Evolutionary conservation across 2,329 filamentous ascomycete species (phyloP), one percentile per base, ranked within the genome.

Genomic region (Helotiales sp.): DNA sequence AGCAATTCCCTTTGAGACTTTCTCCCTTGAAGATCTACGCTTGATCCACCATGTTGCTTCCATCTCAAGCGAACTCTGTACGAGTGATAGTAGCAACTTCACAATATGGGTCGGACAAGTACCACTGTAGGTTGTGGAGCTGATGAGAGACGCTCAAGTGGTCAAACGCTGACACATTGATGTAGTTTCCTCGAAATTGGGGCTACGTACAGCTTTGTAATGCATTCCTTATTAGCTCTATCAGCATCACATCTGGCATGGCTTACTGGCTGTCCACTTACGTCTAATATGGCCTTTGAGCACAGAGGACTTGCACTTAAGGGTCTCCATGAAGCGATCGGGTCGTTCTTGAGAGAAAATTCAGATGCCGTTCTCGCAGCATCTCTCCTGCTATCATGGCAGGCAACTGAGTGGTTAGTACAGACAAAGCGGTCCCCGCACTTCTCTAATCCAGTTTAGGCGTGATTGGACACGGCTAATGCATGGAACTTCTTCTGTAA

Each of bases 231-330:
- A 73, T 86, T 98, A 63, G 93, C 93, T 6, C 92, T 98, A 75
- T 97, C 96, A n/a, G 95, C 96, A 63, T 95, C 93, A 76, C 94
- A 98, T 80, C 87, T 99, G 71, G 92, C 93, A 55, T 97, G 92
- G 86, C 86, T 96, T 74, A 96, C 93, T 61, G 89, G 92, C 75
- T 97, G 93, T 75, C 88, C 89, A 45, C 88, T 95, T 72, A 95
- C 94, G 30, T 90, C 92, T 71, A 93, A 93, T 80, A 88, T 98
- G 80, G 92, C 93, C 22, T 95, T 94, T 76, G 91, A 96, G 78
- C 93, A 98, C 79, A 91, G 92, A 64, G 93, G 92, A 28, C 86
- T 92, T 71, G 95, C 96, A 11, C 84, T 97, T 67, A 93, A 92
- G 74, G 95, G 95, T 2, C 82, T 98, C 57, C 93, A 97, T 76